Evolutionary conservation across 2,329 filamentous ascomycete genomes (phyloP).

Genomic region (Albophoma yamanashiensis): DNA sequence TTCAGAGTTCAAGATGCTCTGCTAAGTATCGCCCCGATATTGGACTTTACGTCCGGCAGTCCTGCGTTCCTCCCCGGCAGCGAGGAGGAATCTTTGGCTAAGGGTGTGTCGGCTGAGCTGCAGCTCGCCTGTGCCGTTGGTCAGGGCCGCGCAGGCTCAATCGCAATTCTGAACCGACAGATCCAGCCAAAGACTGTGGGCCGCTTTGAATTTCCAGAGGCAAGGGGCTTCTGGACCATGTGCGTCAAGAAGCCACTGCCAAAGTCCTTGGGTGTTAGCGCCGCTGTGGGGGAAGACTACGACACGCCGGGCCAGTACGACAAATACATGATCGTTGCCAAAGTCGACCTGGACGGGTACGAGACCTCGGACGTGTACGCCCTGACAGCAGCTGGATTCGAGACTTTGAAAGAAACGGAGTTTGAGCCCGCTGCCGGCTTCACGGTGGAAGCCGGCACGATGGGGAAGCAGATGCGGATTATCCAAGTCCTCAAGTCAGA

Average conservation of each 20-base stretch:
- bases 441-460: slow-evolving; percentile 74
- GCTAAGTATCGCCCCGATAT: slow-evolving; percentile 69
- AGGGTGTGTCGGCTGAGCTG: slow-evolving; percentile 42
- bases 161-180: slow-evolving; percentile 68
- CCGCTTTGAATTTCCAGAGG: slow-evolving; percentile 61
- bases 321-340: slow-evolving; percentile 75
- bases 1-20: slow-evolving; percentile 73
- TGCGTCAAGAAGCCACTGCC: slow-evolving; percentile 56
- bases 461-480: slow-evolving; percentile 71
- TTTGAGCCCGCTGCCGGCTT: slow-evolving; percentile 84
- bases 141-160: slow-evolving; percentile 51
- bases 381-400: slow-evolving; percentile 61
- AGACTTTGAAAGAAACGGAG: slow-evolving; percentile 70
- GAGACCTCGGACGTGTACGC: slow-evolving; percentile 73
- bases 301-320: slow-evolving; percentile 55
- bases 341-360: slow-evolving; percentile 54
- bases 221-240: slow-evolving; percentile 73
- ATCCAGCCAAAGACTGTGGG: slow-evolving; percentile 65
- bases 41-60: slow-evolving; percentile 60
- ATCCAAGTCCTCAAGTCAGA: slow-evolving; percentile 83
- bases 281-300: slow-evolving; percentile 43
- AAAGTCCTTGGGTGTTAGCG: slow-evolving; percentile 41
- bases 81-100: slow-evolving; percentile 29
- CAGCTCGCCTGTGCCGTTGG: slow-evolving; percentile 54
- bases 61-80: slow-evolving; percentile 30